Evolutionary conservation across 768 basidiomycete genomes (phyloP), one percentile per base, ranked within the genome.

Genomic region (Serpula lacrymans): DNA sequence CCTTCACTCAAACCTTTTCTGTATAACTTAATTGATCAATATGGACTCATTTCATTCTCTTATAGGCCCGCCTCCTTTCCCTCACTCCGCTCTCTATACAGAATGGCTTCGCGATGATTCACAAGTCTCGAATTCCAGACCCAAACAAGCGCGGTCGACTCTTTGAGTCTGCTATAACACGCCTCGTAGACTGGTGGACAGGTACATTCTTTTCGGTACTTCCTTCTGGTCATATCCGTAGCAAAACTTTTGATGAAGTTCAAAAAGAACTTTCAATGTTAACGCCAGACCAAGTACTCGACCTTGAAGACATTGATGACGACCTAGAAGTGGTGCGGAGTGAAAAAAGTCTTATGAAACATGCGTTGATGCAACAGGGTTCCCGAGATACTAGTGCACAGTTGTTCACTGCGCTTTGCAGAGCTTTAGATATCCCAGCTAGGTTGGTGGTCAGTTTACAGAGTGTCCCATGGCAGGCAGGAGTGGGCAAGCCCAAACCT

Each of bases 341-440:
- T 37, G 69, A 74, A 11, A 93, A 94, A 57, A 92, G 89, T 48
- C 71, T 97, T 27, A 93, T 94, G 88, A 97, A 96, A 57, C 91
- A 94, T 57, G 85, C 82, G 1, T 65, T 97, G 14, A 82, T 85
- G 74, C 76, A 74, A 40, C 71, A 65, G 44, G 96, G 94, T 6
- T 86, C 82, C 17, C 74, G 88, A 45, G 96, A 99, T 58, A 78
- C 79, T 27, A 87, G 86, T 43, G 86, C 91, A 1, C 91, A 95
- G 51, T 73, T 98, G 3, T 98, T 97, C 58, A 94, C 92, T 4
- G 82, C 89, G 1, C 69, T 96, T 0, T 90, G 91, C 59, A 75
- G 96, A 16, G 88, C 82, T 5, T 71, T 97, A 5, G 85, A 82
- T 9, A 80, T 98, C 14, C 93, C 93, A 0, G 78, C 92, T 5